Evolutionary conservation across 108 stramenopile genomes (phyloP), one percentile per base, ranked within the genome.

Genomic region (Schizochytrium sp.): DNA sequence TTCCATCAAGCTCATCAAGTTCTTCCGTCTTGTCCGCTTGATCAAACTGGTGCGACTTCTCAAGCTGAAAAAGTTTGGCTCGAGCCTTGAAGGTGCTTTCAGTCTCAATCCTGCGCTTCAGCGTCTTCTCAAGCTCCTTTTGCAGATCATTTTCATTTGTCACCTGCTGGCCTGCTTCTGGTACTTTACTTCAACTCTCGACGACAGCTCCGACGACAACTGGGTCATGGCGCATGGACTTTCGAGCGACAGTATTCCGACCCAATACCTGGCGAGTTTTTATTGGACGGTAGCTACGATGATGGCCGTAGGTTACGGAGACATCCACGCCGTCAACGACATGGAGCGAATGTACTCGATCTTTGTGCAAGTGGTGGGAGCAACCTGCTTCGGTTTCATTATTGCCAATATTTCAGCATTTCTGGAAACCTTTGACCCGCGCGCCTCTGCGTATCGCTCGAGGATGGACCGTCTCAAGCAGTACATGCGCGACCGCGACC

Each of bases 261-360:
- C 41, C 16, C 87, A 90, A 58, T 94, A 94, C 63, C 87, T 94
- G 16, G 92, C 92, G 12, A 57, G 89, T 59, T 83, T 94, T 58
- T 94, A 94, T 91, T 94, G 91, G 91, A 91, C 91, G 5, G 92
- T 93, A 21, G 92, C 92, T 18, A 94, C 93, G 14, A 91, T 94
- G 57, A 92, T 93, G 92, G 90, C 93, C 0, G 92, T 94, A 14
- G 93, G 93, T 25, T 94, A 92, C 60, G 93, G 93, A 45, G 93
- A 93, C 58, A 89, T 93, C 43, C 58, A 63, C 21, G 91, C 91
- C 5, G 58, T 60, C 41, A 93, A 87, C 72, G 88, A 92, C 58
- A 25, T 45, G 51, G 92, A 93, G 91, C 83, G 92, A 4, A 59
- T 72, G 47, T 57, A 90, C 28, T 87, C 89, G 58, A 90, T 90